Base-by-base conservation (phyloP, 306 rosid species). In the Cotoneaster glaucophyllus region DNA sequence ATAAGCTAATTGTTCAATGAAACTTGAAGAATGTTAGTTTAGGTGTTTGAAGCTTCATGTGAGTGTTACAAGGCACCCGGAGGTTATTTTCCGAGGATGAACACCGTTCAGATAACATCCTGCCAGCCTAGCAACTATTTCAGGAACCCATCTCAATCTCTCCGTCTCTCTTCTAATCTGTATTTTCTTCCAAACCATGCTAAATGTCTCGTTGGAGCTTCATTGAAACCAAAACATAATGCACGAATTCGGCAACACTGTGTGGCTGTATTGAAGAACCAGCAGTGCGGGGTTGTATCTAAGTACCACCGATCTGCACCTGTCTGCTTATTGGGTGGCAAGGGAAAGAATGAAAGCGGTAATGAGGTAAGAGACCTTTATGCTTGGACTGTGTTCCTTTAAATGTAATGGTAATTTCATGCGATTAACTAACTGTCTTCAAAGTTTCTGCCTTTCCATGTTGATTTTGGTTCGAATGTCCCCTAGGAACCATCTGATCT, bases 51-150 rank as follows among this genome's bases (percentile, higher is more conserved):
- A 58, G 29, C 54, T 72, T 72, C 53, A 22, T 21, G 50, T 71
- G 75, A 31, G 64, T 4, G 39, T 56, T 57, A 28, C n/a, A 21
- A 24, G 67, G 18, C 18, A 25, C 50, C 17, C 6, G 68, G 19
- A 18, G 50, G 22, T 58, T 37, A 7, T 53, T 29, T 53, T 21
- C 41, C 4, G 10, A 57, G 67, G 29, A 73, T 73, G 76, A 58
- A 53, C 39, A 39, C 48, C 15, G 19, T 58, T 44, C 76, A 73
- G 76, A 24, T 57, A 24, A 17, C 67, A n/a, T 56, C 53, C 31
- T 73, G 56, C 41, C 76, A 73, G 10, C 76, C 76, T 39, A 24
- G 76, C 39, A 19, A 24, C 76, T 58, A 25, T 59, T 21, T 73
- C 67, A 58, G 76, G 11, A 73, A 41, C 15, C 3, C 76, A 8